A percentile compares a stretch with the other conserved stretches of the same genome.
phyloP scores from a whole-genome alignment of 495 filamentous ascomycete genomes.

The Hypoxylon fragiforme region DNA sequence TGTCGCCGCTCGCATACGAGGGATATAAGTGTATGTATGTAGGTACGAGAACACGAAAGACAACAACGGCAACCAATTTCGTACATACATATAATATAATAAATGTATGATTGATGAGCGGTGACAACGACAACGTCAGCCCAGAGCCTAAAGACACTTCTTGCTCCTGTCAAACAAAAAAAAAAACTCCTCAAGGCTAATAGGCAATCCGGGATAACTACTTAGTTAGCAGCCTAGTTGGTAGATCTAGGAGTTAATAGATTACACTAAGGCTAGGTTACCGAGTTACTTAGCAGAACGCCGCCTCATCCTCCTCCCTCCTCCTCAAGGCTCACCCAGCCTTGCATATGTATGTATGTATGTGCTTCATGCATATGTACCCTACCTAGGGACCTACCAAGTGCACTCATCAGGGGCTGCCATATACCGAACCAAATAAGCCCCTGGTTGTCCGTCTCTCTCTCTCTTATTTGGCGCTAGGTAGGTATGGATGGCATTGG shows the following conservation, averaged over 20 bases:
- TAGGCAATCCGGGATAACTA: too few relatives aligned
- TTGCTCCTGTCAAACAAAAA: too few relatives aligned
- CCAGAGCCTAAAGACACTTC: neutral
- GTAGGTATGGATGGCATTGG: neutral
- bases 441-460: slow-evolving; percentile 13
- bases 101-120: neutral
- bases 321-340: slow-evolving; percentile 2
- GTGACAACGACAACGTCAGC: neutral
- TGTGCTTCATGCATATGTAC: slow-evolving; percentile 20
- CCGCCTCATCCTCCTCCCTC: too few relatives aligned
- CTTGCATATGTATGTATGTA: slow-evolving; percentile 29
- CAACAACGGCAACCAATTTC: too few relatives aligned
- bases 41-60: too few relatives aligned
- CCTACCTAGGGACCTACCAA: slow-evolving; percentile 1
- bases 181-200: too few relatives aligned
- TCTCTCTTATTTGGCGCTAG: slow-evolving; percentile 19
- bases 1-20: too few relatives aligned
- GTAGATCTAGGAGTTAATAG: too few relatives aligned
- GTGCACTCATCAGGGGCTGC: neutral
- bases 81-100: neutral
- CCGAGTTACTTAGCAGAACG: too few relatives aligned
- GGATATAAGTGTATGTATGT: too few relatives aligned
- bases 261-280: too few relatives aligned
- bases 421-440: slow-evolving; percentile 30
- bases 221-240: too few relatives aligned